Evolutionary conservation across 495 filamentous ascomycete species (phyloP).

Genomic region (Penicillium roqueforti): DNA sequence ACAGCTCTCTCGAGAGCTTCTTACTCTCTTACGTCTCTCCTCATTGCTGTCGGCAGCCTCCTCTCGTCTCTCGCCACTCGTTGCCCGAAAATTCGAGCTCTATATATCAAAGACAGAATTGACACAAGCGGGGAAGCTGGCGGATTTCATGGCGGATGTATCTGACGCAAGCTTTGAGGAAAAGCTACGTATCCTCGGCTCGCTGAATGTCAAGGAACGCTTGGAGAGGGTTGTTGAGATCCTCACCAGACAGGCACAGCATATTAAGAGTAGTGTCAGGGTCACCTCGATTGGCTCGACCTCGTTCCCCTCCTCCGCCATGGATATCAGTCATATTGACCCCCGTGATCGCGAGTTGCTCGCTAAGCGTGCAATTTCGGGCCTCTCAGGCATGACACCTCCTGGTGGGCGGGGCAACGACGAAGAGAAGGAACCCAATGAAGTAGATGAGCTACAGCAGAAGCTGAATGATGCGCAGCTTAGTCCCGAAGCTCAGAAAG

Average conservation of each 20-base stretch:
- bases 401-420: constrained; percentile 49
- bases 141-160: constrained; percentile 94
- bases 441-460: constrained; percentile 89
- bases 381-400: constrained; percentile 48
- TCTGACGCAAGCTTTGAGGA: constrained; percentile 82
- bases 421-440: constrained; percentile 72
- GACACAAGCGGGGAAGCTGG: constrained; percentile 76
- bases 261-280: constrained; percentile 76
- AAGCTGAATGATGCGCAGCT: constrained; percentile 77
- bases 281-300: constrained; percentile 67
- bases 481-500: constrained; percentile 70
- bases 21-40: constrained; percentile 72
- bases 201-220: constrained; percentile 70
- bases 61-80: constrained; percentile 69
- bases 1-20: constrained; percentile 74
- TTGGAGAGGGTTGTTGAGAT: constrained; percentile 76
- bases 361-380: constrained; percentile 46
- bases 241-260: constrained; percentile 70
- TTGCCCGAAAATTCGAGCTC: constrained; percentile 77
- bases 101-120: constrained; percentile 76
- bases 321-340: constrained; percentile 52
- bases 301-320: constrained; percentile 48
- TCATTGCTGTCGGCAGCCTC: constrained; percentile 63
- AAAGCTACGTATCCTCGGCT: constrained; percentile 75
- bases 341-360: constrained; percentile 51